These are phyloP conservation scores for Claviceps africana DNA, from an alignment of 2,329 filamentous ascomycete species.

Conservation along the genomic window DNA sequence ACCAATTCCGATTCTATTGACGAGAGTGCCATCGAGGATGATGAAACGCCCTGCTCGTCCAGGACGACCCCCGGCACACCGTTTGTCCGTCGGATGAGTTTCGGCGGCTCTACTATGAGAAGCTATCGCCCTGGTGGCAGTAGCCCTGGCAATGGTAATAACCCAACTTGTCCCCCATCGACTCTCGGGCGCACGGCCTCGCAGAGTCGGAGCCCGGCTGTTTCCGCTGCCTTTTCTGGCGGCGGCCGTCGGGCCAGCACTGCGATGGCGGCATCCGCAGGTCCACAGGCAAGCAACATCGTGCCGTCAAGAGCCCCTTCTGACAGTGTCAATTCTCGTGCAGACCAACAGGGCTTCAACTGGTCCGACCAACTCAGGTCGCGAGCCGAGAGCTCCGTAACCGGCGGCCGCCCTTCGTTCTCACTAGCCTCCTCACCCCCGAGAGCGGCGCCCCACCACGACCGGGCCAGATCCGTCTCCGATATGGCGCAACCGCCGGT, in stretches of 20 bases:
- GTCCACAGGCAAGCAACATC: constrained; percentile 45
- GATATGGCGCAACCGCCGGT: constrained; percentile 45
- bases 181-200: constrained; percentile 21
- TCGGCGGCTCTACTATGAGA: constrained; percentile 66
- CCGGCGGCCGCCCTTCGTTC: constrained; percentile 42
- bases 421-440: constrained; percentile 36
- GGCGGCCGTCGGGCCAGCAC: constrained; percentile 24
- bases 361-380: constrained; percentile 93
- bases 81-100: constrained; percentile 76
- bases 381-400: constrained; percentile 69
- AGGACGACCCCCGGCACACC: constrained; percentile 55
- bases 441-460: constrained; percentile 32
- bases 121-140: constrained; percentile 32
- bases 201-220: constrained; percentile 15
- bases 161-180: constrained; percentile 26
- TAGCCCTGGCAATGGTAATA: constrained; percentile 53
- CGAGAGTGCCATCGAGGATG: constrained; percentile 61
- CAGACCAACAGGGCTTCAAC: constrained; percentile 82
- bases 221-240: constrained; percentile 21
- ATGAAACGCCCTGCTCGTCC: constrained; percentile 36
- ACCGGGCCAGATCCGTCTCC: constrained; percentile 56
- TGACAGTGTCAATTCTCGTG: constrained; percentile 47
- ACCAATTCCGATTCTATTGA: constrained; percentile 55
- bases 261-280: constrained; percentile 17
- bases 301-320: constrained; percentile 44